Conservation (phyloP, 2,329 filamentous ascomycete genomes). For the Curvularia hawaiiensis region DNA sequence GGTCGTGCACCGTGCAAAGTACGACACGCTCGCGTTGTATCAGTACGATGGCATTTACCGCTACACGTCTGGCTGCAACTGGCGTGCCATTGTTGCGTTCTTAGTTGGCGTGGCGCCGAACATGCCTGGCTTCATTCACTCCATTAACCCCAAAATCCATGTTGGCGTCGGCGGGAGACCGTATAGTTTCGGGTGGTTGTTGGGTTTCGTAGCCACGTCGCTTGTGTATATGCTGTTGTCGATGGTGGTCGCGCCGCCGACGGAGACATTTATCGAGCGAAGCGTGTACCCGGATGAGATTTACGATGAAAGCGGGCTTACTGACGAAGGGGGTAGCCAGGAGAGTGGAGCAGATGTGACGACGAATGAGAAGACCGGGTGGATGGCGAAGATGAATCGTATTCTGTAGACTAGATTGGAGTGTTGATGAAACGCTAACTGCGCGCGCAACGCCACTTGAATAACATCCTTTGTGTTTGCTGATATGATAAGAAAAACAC, state of each 20-base stretch:
- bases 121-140: slow-evolving; percentile 60
- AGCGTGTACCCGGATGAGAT: slow-evolving; percentile 48
- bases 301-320: slow-evolving; percentile 39
- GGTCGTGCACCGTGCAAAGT: slow-evolving; percentile 57
- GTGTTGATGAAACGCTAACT: neutral
- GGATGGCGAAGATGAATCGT: slow-evolving; percentile 40
- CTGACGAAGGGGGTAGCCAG: slow-evolving; percentile 37
- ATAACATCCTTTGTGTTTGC: neutral
- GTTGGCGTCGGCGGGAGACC: slow-evolving; percentile 58
- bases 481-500: neutral
- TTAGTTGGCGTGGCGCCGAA: slow-evolving; percentile 62
- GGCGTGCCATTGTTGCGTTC: slow-evolving; percentile 64
- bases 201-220: slow-evolving; percentile 63
- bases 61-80: slow-evolving; percentile 62
- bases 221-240: slow-evolving; percentile 61
- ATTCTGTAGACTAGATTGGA: slow-evolving; percentile 32
- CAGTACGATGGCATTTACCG: slow-evolving; percentile 56
- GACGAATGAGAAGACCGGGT: slow-evolving; percentile 38
- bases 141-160: slow-evolving; percentile 48
- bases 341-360: slow-evolving; percentile 29
- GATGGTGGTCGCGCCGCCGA: slow-evolving; percentile 53
- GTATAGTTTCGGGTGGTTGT: slow-evolving; percentile 70
- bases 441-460: neutral
- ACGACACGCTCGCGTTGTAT: slow-evolving; percentile 60
- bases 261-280: slow-evolving; percentile 55